Percentiles rank a stretch among this genome's conserved stretches.
Evolutionary conservation across 2,329 filamentous ascomycete genomes (phyloP).

Genomic region (Botrytis fabae): DNA sequence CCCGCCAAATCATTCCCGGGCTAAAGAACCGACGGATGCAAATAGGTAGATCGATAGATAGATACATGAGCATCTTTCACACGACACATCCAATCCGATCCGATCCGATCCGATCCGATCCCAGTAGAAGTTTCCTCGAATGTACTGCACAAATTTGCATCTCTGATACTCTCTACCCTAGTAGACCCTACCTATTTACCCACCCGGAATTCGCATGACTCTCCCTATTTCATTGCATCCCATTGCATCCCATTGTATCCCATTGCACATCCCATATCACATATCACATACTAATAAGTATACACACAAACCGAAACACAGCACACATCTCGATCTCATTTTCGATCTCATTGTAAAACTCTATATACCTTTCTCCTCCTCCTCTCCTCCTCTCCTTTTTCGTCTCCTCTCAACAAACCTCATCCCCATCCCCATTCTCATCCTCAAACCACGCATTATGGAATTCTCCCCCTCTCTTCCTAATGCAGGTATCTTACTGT

Average conservation of each 20-base stretch:
- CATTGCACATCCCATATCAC: background rate
- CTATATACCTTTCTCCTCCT: background rate
- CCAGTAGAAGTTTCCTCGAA: no score
- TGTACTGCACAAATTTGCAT: no score
- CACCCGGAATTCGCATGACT: background rate
- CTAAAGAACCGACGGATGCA: background rate
- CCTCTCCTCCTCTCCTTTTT: background rate
- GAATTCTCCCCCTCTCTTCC: background rate
- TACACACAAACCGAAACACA: background rate
- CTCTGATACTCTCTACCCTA: no score
- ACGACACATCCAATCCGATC: no score
- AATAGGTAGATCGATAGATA: background rate
- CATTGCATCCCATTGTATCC: background rate
- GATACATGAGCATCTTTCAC: no score
- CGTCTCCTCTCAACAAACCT: background rate
- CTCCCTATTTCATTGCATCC: background rate
- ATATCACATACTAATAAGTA: background rate
- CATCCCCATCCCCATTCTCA: background rate
- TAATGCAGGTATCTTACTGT: constrained; percentile 2
- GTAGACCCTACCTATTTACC: no score
- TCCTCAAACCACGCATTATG: background rate
- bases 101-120: no score
- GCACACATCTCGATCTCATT: no score
- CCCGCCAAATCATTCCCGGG: no score
- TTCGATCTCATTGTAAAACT: background rate